A percentile compares a stretch with the other conserved stretches of the same genome.
These are phyloP conservation scores for Dendrocalamus sinicus DNA, from an alignment of 176 grass and related monocot species.

Conservation along the genomic window DNA sequence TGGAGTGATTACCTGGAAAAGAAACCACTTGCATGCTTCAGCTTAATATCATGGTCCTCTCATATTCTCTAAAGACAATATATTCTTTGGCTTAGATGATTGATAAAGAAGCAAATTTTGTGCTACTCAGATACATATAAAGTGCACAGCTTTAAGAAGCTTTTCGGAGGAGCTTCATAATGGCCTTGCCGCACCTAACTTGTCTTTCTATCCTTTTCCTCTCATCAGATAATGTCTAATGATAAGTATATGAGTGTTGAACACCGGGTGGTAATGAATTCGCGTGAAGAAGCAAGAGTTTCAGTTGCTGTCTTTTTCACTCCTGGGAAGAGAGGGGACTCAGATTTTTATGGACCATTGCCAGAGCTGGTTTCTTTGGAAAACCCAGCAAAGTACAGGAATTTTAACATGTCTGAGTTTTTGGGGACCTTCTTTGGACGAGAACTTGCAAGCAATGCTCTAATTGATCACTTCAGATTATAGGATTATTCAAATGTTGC, in stretches of 20 bases:
- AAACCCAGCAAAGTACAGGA: slow-evolving; percentile 55
- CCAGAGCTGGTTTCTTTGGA: slow-evolving; percentile 55
- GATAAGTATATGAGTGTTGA: slow-evolving; percentile 78
- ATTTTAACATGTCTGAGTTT: slow-evolving; percentile 72
- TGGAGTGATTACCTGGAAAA: too few species aligned
- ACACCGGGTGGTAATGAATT: slow-evolving; percentile 68
- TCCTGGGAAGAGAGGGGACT: slow-evolving; percentile 60
- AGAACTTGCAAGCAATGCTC: slow-evolving; percentile 62
- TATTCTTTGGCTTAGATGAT: too few species aligned
- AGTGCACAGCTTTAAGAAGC: background rate
- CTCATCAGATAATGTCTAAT: slow-evolving; percentile 75
- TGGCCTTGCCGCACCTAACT: background rate
- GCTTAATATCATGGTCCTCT: too few species aligned
- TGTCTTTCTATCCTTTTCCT: background rate
- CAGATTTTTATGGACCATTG: slow-evolving; percentile 68
- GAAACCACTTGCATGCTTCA: too few species aligned
- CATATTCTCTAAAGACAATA: too few species aligned
- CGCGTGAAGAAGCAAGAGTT: slow-evolving; percentile 62
- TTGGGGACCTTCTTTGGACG: slow-evolving; percentile 64
- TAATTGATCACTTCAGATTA: slow-evolving; percentile 69
- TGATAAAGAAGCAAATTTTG: too few species aligned
- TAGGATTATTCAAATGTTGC: slow-evolving; percentile 21
- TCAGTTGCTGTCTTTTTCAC: slow-evolving; percentile 72
- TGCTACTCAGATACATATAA: too few species aligned
- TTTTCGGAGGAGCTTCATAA: background rate